A percentile compares a stretch with the other conserved stretches of the same genome.
Conservation (phyloP, 1,139 yeast species). For the Zygoascus meyerae region DNA sequence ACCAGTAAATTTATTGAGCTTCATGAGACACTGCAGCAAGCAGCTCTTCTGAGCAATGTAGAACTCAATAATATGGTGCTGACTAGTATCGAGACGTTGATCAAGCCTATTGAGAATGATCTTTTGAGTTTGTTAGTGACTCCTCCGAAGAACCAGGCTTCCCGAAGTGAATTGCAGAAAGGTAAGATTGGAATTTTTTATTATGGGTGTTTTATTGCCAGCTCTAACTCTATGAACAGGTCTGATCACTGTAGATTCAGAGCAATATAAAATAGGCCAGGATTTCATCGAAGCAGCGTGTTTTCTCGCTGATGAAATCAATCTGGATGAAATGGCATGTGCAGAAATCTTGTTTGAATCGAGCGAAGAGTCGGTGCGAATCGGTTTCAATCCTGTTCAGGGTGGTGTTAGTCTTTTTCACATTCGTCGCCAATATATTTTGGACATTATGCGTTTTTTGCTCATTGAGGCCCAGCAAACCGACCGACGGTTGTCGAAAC, state of each 20-base stretch:
- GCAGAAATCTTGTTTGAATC: slow-evolving; percentile 49
- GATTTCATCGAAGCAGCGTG: slow-evolving; percentile 48
- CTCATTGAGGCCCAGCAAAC: neutral
- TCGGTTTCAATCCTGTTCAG: slow-evolving; percentile 55
- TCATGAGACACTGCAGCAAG: slow-evolving; percentile 24
- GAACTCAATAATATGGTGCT: slow-evolving; percentile 12
- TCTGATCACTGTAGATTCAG: slow-evolving; percentile 46
- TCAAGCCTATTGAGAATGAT: slow-evolving; percentile 38
- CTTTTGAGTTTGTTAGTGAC: slow-evolving; percentile 43
- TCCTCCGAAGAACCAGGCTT: slow-evolving; percentile 49
- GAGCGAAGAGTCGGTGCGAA: slow-evolving; percentile 38
- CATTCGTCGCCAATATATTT: slow-evolving; percentile 60
- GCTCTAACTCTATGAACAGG: slow-evolving; percentile 19
- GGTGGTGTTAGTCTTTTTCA: slow-evolving; percentile 69
- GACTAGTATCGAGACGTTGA: slow-evolving; percentile 19
- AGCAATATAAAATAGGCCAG: slow-evolving; percentile 45
- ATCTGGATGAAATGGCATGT: slow-evolving; percentile 62
- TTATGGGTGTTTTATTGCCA: neutral
- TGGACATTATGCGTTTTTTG: slow-evolving; percentile 49
- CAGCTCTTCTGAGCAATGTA: slow-evolving; percentile 7
- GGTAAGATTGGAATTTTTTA: slow-evolving; percentile 28
- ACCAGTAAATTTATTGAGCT: slow-evolving; percentile 31
- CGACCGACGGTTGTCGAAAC: neutral
- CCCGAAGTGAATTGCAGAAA: slow-evolving; percentile 51
- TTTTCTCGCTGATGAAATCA: slow-evolving; percentile 56